phyloP scores from a whole-genome alignment of 495 filamentous ascomycete genomes.

The Talaromyces adpressus region DNA sequence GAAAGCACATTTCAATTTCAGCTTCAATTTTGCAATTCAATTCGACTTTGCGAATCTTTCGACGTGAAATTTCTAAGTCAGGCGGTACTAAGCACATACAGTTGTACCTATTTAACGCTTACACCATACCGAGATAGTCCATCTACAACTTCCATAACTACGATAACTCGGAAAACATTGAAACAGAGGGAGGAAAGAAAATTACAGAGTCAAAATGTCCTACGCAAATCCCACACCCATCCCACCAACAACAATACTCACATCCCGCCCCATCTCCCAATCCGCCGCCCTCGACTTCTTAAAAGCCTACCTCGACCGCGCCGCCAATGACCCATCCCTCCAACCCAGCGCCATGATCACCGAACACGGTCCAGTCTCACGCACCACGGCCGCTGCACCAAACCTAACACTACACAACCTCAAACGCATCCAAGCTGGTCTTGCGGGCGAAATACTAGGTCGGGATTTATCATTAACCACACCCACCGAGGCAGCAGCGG shows the following conservation, averaged over 20 bases:
- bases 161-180: background rate
- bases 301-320: constrained; percentile 48
- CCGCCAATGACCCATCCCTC: constrained; percentile 50
- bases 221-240: constrained; percentile 36
- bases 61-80: background rate
- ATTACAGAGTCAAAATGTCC: constrained; percentile 28
- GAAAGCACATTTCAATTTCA: background rate
- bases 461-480: constrained; percentile 38
- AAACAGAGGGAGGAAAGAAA: background rate
- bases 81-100: background rate
- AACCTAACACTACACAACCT: constrained; percentile 59
- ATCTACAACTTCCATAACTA: background rate
- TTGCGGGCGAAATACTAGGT: constrained; percentile 50
- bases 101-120: background rate
- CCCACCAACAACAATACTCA: constrained; percentile 38
- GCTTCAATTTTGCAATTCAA: background rate
- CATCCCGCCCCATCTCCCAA: constrained; percentile 39
- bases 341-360: constrained; percentile 61
- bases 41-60: background rate
- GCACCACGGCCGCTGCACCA: constrained; percentile 44
- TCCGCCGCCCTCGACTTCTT: constrained; percentile 49
- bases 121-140: no score
- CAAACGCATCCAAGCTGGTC: constrained; percentile 57
- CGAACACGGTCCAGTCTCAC: constrained; percentile 49
- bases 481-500: constrained; percentile 23